Conservation (phyloP, 2,329 filamentous ascomycete genomes). For the Sporothrix euskadiensis region DNA sequence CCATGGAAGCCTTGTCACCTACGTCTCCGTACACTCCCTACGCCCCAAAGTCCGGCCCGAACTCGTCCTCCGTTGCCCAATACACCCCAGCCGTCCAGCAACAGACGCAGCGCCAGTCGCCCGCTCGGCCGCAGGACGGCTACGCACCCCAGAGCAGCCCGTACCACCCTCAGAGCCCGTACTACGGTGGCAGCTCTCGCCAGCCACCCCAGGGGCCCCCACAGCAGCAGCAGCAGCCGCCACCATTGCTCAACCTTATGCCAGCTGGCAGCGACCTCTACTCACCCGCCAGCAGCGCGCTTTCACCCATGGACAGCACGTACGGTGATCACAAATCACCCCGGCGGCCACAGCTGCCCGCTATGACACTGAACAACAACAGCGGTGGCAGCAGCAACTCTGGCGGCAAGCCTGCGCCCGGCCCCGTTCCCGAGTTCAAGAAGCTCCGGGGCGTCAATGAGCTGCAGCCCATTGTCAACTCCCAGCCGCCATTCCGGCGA, state of each 20-base stretch:
- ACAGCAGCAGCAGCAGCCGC: slow-evolving; percentile 58
- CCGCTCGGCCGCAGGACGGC: slow-evolving; percentile 63
- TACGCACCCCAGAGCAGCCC: slow-evolving; percentile 49
- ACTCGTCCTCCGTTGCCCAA: slow-evolving; percentile 48
- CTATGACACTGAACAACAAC: slow-evolving; percentile 35
- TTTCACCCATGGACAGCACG: slow-evolving; percentile 69
- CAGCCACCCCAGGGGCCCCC: slow-evolving; percentile 38
- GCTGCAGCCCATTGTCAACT: slow-evolving; percentile 77
- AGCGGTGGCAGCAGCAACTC: slow-evolving; percentile 25
- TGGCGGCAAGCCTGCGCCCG: slow-evolving; percentile 47
- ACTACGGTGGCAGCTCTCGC: slow-evolving; percentile 52
- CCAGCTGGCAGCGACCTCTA: slow-evolving; percentile 68
- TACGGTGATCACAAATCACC: slow-evolving; percentile 61
- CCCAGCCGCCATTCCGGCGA: slow-evolving; percentile 85
- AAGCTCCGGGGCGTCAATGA: slow-evolving; percentile 73
- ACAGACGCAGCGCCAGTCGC: slow-evolving; percentile 65
- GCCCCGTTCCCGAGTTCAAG: slow-evolving; percentile 83
- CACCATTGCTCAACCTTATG: slow-evolving; percentile 51
- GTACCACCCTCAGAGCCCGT: slow-evolving; percentile 52
- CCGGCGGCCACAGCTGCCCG: slow-evolving; percentile 42
- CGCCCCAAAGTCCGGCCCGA: slow-evolving; percentile 53
- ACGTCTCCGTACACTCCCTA: slow-evolving; percentile 76
- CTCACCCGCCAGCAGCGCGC: slow-evolving; percentile 56
- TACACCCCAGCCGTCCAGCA: slow-evolving; percentile 26
- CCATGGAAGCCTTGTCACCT: slow-evolving; percentile 87